Evolutionary conservation across 441 rosid genomes (phyloP), one percentile per base, ranked within the genome.

Genomic region (Macaranga tanarius): DNA sequence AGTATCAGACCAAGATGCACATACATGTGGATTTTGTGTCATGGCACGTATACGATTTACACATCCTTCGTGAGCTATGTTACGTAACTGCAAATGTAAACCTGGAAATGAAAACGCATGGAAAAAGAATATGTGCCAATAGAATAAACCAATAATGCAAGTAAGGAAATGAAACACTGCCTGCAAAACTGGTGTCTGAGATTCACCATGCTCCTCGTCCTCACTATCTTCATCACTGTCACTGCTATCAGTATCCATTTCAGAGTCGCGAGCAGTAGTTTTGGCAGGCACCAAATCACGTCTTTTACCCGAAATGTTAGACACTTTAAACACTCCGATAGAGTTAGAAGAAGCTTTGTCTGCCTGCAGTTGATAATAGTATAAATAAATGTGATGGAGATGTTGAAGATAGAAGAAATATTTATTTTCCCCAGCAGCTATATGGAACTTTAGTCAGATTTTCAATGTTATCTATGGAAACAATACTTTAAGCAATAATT

Each of bases 21-120:
- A 91, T 56, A 95, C 88, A 72, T 93, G 95, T 60, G 99, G 88
- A 72, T 81, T 90, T 78, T 95, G 97, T 55, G 86, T 65, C 99
- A 93, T 93, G 59, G 98, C 87, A 72, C 97, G 93, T n/a, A 95
- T 88, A 54, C 98, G 97, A 77, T 95, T 93, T 72, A 95, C 88
- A 81, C 86, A 88, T 62, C 98, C 96, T 76, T 87, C 86, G 79
- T 93, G 99, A 70, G 92, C 86, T 69, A 91, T 87, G 79, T 86
- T 91, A 23, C 87, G 86, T 79, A 90, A 75, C 95, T 95, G 89
- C 74, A 75, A 20, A 75, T 48, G 66, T 42, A 72, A 77, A 75
- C 22, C 58, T 63, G 48, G 71, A 61, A 65, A 72, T 51, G 22
- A 78, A 76, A 25, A 66, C 45, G 28, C 22, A 65, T 56, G 61